Percentiles rank a stretch among this genome's conserved stretches.
Evolutionary conservation across 176 grass and related monocot genomes (phyloP).

Genomic region (Pharus latifolius): DNA sequence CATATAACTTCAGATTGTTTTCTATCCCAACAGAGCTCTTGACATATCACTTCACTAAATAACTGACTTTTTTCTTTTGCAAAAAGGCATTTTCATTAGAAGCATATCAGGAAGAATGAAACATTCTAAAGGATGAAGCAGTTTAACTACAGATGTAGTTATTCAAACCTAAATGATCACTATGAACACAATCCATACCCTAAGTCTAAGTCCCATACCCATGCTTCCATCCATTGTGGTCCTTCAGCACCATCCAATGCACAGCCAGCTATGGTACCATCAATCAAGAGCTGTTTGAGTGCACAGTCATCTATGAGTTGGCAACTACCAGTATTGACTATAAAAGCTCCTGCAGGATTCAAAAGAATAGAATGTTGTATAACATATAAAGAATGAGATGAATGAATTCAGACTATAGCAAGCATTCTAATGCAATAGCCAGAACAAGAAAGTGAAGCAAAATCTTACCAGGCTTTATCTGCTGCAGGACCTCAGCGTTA

Average conservation of each 20-base stretch:
- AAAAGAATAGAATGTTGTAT: slow-evolving; percentile 7
- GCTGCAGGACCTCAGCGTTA: slow-evolving; percentile 71
- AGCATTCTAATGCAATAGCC: neutral
- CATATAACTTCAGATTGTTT: neutral
- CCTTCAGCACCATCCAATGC: slow-evolving; percentile 94
- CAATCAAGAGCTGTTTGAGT: slow-evolving; percentile 86
- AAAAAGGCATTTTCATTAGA: slow-evolving; percentile 7
- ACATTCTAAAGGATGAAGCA: neutral
- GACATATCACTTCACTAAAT: too few species aligned
- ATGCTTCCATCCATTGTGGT: slow-evolving; percentile 99
- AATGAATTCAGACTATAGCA: neutral
- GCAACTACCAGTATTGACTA: slow-evolving; percentile 88
- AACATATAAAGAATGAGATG: neutral
- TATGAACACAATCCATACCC: slow-evolving; percentile 1
- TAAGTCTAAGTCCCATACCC: slow-evolving; percentile 55
- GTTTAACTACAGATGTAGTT: slow-evolving; percentile 2
- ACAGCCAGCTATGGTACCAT: slow-evolving; percentile 86
- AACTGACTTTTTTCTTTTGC: neutral
- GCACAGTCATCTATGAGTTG: slow-evolving; percentile 96
- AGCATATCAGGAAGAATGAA: neutral
- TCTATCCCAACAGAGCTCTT: neutral
- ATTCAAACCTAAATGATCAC: slow-evolving; percentile 4
- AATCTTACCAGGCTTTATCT: slow-evolving; percentile 76
- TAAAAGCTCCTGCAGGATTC: slow-evolving; percentile 61
- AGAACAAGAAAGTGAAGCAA: slow-evolving; percentile 1